These are phyloP conservation scores for Sclerotinia spermophila DNA, from an alignment of 2,329 filamentous ascomycete genomes.

Conservation along the genomic window DNA sequence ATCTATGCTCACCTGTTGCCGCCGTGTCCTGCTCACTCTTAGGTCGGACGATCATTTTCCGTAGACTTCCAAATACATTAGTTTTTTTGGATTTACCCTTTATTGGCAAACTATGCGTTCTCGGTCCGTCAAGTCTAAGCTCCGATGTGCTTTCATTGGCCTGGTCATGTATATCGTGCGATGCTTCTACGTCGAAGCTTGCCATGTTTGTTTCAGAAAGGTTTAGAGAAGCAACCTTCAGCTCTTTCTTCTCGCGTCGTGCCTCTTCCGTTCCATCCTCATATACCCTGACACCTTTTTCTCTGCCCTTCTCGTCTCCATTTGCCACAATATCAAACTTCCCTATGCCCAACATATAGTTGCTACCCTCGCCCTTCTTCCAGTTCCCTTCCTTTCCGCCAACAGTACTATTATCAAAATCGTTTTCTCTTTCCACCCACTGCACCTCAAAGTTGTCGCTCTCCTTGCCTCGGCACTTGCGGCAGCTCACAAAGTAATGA, in stretches of 20 bases:
- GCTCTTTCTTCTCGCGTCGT: background rate
- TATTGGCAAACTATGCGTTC: background rate
- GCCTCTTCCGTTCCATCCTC: background rate
- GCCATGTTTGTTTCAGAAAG: background rate
- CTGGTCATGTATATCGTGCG: background rate
- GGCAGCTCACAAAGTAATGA: slow-evolving; percentile 1
- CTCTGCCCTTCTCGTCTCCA: background rate
- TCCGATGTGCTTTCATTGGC: background rate
- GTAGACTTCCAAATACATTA: background rate
- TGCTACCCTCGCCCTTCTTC: background rate
- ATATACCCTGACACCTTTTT: background rate
- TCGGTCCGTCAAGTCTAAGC: background rate
- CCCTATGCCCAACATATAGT: slow-evolving; percentile 3
- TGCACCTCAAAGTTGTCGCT: background rate
- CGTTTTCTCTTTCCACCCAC: background rate
- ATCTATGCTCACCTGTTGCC: background rate
- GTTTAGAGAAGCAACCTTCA: background rate
- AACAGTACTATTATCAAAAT: background rate
- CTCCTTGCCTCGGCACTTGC: slow-evolving; percentile 4
- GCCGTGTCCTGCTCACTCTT: slow-evolving; percentile 10
- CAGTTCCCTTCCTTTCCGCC: background rate
- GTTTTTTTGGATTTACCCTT: background rate
- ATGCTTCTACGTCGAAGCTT: background rate
- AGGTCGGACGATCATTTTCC: background rate
- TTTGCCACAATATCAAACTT: background rate